These are phyloP conservation scores for Prunus mongolica DNA, from an alignment of 306 rosid genomes.

Conservation along the genomic window DNA sequence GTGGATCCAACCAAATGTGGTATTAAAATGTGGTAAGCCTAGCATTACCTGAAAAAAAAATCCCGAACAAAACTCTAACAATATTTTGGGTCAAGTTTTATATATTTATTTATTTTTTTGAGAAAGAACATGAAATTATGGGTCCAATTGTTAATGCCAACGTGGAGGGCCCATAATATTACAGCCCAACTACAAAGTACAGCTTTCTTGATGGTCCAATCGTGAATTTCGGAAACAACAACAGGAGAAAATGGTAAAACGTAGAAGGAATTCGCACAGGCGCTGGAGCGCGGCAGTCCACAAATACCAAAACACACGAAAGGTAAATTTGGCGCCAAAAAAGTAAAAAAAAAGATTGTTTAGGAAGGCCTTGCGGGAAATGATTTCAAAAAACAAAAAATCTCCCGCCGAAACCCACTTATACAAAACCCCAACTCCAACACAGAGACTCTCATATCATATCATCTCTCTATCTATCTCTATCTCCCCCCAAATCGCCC, in stretches of 20 bases:
- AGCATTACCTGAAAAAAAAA: no score
- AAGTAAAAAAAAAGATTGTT: no score
- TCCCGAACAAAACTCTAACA: not conserved
- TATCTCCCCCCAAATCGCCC: not conserved
- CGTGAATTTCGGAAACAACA: not conserved
- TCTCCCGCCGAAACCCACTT: constrained; percentile 21
- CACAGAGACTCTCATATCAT: not conserved
- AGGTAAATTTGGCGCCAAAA: constrained; percentile 18
- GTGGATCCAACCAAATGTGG: fast-evolving
- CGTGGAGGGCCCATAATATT: not conserved
- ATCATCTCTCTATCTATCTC: not conserved
- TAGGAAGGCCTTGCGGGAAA: constrained; percentile 19
- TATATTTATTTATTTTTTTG: no score
- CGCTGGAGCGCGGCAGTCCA: not conserved
- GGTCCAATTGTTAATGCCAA: not conserved
- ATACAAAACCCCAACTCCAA: constrained; percentile 19
- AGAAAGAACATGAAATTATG: no score
- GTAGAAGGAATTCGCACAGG: not conserved
- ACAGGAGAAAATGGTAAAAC: not conserved
- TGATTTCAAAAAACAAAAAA: not conserved
- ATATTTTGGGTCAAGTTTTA: not conserved
- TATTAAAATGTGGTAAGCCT: fast-evolving
- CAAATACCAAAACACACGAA: not conserved
- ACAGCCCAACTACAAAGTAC: not conserved
- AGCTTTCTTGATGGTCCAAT: not conserved